Conservation (phyloP, 768 basidiomycete genomes). For the Cystofilobasidium macerans region DNA sequence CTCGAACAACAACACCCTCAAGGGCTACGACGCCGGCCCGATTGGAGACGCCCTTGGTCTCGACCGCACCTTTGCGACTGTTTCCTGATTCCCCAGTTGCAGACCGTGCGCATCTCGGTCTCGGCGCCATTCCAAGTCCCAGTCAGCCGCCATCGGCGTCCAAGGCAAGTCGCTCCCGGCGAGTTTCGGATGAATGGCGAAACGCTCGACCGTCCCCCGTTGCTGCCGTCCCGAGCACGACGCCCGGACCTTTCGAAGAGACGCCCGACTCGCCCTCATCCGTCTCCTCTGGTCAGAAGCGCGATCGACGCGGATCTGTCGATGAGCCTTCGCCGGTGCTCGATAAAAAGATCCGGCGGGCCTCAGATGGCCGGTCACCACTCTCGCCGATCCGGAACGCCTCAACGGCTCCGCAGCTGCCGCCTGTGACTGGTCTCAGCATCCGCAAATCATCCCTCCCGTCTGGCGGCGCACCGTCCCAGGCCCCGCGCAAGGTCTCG, state of each 20-base stretch:
- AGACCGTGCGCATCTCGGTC: background rate
- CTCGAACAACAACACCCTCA: too few relatives aligned
- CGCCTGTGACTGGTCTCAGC: background rate
- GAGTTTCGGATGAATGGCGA: conserved; percentile 19
- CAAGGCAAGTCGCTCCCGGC: background rate
- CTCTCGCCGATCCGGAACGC: background rate
- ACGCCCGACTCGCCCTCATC: conserved; percentile 6
- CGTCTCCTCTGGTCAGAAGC: conserved; percentile 10
- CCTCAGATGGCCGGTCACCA: background rate
- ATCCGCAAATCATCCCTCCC: background rate
- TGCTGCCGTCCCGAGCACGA: conserved; percentile 5
- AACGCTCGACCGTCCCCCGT: conserved; percentile 1
- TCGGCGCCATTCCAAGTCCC: background rate
- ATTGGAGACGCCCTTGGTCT: too few relatives aligned
- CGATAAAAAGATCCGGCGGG: conserved; percentile 17
- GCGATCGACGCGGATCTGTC: conserved; percentile 16
- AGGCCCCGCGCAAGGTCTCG: background rate
- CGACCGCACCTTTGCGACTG: background rate
- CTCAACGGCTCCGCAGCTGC: background rate
- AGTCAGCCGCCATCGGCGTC: background rate
- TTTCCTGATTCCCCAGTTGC: background rate
- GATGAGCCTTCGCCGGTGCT: conserved; percentile 14
- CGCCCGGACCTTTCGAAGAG: conserved; percentile 17
- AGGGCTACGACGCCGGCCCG: background rate
- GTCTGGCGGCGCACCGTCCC: background rate